Evolutionary conservation across 1,139 yeast species (phyloP).

Genomic region (Scheffersomyces segobiensis): DNA sequence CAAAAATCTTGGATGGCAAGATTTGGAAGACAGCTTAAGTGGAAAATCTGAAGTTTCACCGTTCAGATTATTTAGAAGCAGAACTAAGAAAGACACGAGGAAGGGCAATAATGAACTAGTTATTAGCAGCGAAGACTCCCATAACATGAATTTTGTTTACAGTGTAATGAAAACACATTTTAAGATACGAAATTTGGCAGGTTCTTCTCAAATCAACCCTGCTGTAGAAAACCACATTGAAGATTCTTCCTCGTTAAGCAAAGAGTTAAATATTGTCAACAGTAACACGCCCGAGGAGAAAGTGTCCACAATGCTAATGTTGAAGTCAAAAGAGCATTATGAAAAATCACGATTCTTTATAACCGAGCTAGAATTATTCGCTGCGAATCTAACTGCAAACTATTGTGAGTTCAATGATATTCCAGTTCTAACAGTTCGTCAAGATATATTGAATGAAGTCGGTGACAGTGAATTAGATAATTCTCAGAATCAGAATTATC

Average conservation of each 20-base stretch:
- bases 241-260: slow-evolving; percentile 3
- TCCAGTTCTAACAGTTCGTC: slow-evolving; percentile 28
- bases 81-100: slow-evolving; percentile 4
- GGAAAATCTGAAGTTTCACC: slow-evolving; percentile 30
- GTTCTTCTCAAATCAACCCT: slow-evolving; percentile 21
- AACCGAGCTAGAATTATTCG: slow-evolving; percentile 27
- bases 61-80: slow-evolving; percentile 28
- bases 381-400: slow-evolving; percentile 23
- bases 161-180: slow-evolving; percentile 33
- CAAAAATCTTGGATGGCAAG: slow-evolving; percentile 19
- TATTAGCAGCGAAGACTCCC: slow-evolving; percentile 28
- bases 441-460: slow-evolving; percentile 15
- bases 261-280: slow-evolving; percentile 7
- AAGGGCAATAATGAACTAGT: slow-evolving; percentile 2
- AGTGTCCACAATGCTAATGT: slow-evolving; percentile 9
- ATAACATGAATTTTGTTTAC: slow-evolving; percentile 34
- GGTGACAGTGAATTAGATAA: not conserved
- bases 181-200: slow-evolving; percentile 32
- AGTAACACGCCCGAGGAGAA: slow-evolving; percentile 5
- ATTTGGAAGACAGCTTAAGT: slow-evolving; percentile 28
- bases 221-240: slow-evolving; percentile 1
- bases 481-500: slow-evolving; percentile 1
- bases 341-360: slow-evolving; percentile 23
- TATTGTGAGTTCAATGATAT: slow-evolving; percentile 26
- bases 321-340: slow-evolving; percentile 1